phyloP scores from a whole-genome alignment of 345 rosid genomes.

The Arabis alpina region DNA sequence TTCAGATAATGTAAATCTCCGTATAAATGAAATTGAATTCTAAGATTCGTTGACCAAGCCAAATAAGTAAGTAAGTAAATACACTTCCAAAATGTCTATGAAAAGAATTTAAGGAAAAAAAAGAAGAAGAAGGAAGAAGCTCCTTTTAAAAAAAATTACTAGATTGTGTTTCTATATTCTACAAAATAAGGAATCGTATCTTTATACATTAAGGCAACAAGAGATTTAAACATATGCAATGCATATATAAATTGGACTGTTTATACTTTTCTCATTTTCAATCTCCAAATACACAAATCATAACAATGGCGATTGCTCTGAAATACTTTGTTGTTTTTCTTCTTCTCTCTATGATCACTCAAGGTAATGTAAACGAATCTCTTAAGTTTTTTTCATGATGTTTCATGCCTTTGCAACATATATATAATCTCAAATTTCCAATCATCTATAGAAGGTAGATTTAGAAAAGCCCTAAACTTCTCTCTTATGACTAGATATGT shows the following conservation, averaged over 20 bases:
- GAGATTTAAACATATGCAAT: not conserved
- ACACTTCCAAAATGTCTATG: too few species aligned
- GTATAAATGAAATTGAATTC: not conserved
- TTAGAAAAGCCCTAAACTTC: too few species aligned
- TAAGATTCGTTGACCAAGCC: slow-evolving; percentile 4
- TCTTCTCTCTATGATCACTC: slow-evolving; percentile 34
- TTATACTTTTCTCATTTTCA: not conserved
- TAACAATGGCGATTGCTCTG: slow-evolving; percentile 29
- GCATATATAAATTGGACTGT: slow-evolving; percentile 11
- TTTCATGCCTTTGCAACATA: too few species aligned
- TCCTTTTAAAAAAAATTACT: too few species aligned
- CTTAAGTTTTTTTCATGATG: not conserved
- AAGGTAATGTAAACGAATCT: slow-evolving; percentile 32
- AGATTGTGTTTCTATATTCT: too few species aligned
- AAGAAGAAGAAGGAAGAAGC: too few species aligned
- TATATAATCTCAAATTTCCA: too few species aligned
- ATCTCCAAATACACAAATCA: slow-evolving; percentile 1
- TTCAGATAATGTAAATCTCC: too few species aligned
- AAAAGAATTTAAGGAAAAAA: too few species aligned
- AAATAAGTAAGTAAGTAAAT: not conserved
- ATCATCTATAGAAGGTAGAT: too few species aligned
- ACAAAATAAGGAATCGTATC: not conserved
- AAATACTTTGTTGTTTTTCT: slow-evolving; percentile 22
- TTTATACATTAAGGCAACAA: slow-evolving; percentile 9
- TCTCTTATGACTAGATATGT: too few species aligned